Conservation (phyloP, 768 basidiomycete species). For the Lactifluus piperatus region DNA sequence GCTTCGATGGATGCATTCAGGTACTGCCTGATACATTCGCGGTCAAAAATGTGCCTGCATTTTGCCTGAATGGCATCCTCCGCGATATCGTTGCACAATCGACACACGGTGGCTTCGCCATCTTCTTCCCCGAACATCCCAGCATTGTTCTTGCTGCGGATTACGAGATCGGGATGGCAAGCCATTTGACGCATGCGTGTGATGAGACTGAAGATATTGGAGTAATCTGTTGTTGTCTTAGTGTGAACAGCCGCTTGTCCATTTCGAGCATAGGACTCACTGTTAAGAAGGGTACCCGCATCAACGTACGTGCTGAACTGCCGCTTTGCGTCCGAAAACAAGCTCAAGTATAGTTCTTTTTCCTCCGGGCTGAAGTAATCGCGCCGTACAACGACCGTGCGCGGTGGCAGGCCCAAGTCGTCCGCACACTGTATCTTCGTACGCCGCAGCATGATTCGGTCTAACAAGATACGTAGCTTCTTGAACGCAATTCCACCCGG, state of each 20-base stretch:
- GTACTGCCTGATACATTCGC: conserved; percentile 93
- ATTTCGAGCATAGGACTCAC: conserved; percentile 38
- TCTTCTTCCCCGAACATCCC: conserved; percentile 51
- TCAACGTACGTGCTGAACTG: conserved; percentile 88
- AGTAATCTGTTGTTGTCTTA: conserved; percentile 55
- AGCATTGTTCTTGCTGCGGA: conserved; percentile 76
- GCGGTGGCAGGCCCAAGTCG: conserved; percentile 89
- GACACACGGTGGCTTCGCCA: conserved; percentile 75
- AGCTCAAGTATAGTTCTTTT: conserved; percentile 85
- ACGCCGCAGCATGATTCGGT: conserved; percentile 91
- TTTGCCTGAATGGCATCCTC: conserved; percentile 95
- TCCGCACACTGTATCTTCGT: conserved; percentile 93
- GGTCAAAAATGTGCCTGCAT: conserved; percentile 91
- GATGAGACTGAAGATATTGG: conserved; percentile 84
- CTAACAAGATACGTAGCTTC: conserved; percentile 82
- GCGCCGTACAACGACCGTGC: conserved; percentile 77
- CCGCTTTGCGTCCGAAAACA: conserved; percentile 89
- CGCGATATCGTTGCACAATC: conserved; percentile 93
- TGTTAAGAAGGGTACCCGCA: conserved; percentile 86
- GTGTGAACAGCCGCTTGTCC: neutral
- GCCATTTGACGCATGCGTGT: conserved; percentile 97
- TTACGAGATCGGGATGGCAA: conserved; percentile 89
- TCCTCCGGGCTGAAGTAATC: conserved; percentile 97
- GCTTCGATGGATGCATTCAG: conserved; percentile 64
- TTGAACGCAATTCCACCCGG: conserved; percentile 81